Base-by-base conservation (phyloP, 1,284 basidiomycete species). In the Sporisorium iseilematis-ciliati region DNA sequence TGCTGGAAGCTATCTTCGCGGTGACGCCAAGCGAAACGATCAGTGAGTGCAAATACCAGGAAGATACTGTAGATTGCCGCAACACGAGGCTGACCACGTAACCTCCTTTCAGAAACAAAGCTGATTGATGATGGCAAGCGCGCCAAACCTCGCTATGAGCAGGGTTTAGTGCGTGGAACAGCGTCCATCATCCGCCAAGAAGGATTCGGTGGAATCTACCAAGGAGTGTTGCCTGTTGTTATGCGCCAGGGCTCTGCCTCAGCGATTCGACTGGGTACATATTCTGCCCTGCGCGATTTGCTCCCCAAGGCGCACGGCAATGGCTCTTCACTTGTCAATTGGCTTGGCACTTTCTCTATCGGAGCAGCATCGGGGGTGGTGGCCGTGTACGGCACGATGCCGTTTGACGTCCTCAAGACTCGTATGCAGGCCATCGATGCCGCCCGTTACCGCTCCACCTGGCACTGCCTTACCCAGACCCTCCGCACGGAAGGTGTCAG, bases 121-220 rank as follows among this genome's bases (percentile, higher is more conserved):
- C 46, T 49, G 8, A 49, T 49, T 26, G 46, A 49, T 31, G 46
- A 49, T 29, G 26, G 46, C 46, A 49, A 49, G 26, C 46, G 46
- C 10, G 23, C 46, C 25, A 26, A 49, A 18, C 46, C 46, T 7
- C 46, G 46, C 7, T 49, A 49, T 21, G 46, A 49, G 18, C 46
- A 49, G 31, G 46, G 46, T 26, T 26, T 49, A 5, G 6, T 49
- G 6, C 46, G 46, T 29, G 46, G 46, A 18, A 49, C 46, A 11
- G 46, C 46, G 6, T 49, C 46, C 20, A 49, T 49, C 26, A 31
- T 49, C 10, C 46, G 46, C 10, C 46, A 49, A n/a, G 46, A 49
- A 14, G 46, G 46, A 7, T 16, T 49, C 14, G 23, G 18, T 7
- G 46, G 46, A 14, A 49, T 49, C 46, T 49, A 49, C 26, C 46